Conservation (phyloP, 169 alveolate genomes). For the Theileria sp. region DNA sequence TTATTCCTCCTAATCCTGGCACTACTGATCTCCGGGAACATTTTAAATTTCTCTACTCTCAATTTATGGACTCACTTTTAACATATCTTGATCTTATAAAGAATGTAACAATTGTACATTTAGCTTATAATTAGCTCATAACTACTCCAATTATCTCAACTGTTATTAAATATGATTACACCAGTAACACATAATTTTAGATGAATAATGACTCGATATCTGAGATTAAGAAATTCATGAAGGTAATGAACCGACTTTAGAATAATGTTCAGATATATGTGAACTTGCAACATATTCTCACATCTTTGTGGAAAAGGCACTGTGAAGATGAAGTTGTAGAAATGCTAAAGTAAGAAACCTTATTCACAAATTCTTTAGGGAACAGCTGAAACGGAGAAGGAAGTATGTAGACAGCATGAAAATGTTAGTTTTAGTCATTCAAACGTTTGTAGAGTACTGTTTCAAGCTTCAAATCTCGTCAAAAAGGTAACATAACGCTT, state of each 20-base stretch:
- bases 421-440: conserved; percentile 47
- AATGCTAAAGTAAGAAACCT: conserved; percentile 19
- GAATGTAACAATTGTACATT: conserved; percentile 14
- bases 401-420: conserved; percentile 73
- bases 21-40: conserved; percentile 56
- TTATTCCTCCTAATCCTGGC: conserved; percentile 39
- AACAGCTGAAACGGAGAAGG: conserved; percentile 68
- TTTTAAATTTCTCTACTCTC: conserved; percentile 62
- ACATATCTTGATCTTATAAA: conserved; percentile 33
- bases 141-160: conserved; percentile 4
- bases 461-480: conserved; percentile 25
- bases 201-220: conserved; percentile 52
- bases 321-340: conserved; percentile 66
- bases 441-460: conserved; percentile 36
- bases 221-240: conserved; percentile 52
- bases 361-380: conserved; percentile 23
- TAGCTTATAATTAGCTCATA: neutral
- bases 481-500: neutral
- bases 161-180: neutral
- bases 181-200: conserved; percentile 29
- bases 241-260: conserved; percentile 33
- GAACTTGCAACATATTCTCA: conserved; percentile 70
- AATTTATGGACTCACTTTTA: conserved; percentile 64
- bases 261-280: conserved; percentile 58
- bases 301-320: conserved; percentile 56